A percentile compares a stretch with the other conserved stretches of the same genome.
phyloP scores from a whole-genome alignment of 768 basidiomycete genomes.

The Dentipellis fragilis region DNA sequence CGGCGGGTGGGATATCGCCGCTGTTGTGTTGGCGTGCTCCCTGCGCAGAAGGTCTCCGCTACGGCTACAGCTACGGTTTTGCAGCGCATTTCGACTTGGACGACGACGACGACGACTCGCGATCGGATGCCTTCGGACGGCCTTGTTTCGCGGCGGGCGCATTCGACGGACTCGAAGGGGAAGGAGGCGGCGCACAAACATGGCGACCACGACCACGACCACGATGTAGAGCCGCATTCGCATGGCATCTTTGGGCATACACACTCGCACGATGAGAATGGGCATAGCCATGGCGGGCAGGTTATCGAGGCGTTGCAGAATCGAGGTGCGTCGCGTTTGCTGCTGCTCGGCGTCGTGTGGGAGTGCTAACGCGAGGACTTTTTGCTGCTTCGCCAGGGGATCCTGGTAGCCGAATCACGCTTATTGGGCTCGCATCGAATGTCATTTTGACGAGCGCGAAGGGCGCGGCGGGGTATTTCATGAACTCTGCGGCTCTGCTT shows the following conservation, averaged over 20 bases:
- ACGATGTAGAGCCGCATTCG: constrained; percentile 3
- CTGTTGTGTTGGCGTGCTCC: too few species aligned
- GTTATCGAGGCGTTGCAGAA: constrained; percentile 11
- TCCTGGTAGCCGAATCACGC: constrained; percentile 73
- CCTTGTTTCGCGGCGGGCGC: not conserved
- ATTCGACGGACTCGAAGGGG: not conserved
- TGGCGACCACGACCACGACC: not conserved
- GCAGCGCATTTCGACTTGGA: too few species aligned
- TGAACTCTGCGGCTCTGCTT: constrained; percentile 84
- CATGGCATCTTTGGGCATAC: constrained; percentile 14
- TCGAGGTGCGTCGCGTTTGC: constrained; percentile 6
- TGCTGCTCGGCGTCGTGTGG: not conserved
- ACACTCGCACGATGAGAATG: constrained; percentile 8
- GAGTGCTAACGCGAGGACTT: not conserved
- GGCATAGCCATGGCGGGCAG: constrained; percentile 6
- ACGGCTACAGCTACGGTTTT: too few species aligned
- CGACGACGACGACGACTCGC: too few species aligned
- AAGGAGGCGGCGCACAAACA: not conserved
- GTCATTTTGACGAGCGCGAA: constrained; percentile 75
- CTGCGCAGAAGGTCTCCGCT: too few species aligned
- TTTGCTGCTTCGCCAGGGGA: constrained; percentile 42
- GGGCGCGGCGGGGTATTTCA: constrained; percentile 78
- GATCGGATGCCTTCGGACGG: not conserved
- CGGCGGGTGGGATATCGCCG: too few species aligned
- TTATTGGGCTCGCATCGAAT: constrained; percentile 78